Base-by-base conservation (phyloP, 2,329 filamentous ascomycete genomes). In the Beauveria sp. region DNA sequence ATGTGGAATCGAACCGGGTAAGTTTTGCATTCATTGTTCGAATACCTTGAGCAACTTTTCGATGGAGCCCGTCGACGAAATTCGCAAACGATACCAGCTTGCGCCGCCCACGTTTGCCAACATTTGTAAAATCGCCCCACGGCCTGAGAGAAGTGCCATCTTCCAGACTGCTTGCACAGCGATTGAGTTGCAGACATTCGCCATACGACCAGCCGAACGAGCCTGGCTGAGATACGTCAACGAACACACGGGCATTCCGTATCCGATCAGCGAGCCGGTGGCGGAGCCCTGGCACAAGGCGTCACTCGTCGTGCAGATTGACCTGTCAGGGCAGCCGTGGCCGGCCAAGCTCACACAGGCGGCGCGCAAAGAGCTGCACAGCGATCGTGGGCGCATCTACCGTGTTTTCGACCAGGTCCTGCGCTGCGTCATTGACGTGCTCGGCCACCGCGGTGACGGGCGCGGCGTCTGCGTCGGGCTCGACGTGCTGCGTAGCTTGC, bases 401-500 rank as follows among this genome's bases (percentile, higher is more conserved):
- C 64, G 52, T 6, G 65, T 74, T 3, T 65, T 79, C 0, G 72
- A 76, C 28, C 67, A 65, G 5, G 67, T 72, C 1, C 60, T 79
- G 18, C 70, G 77, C 58, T 77, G 76, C 49, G 60, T 75, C 5
- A 67, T 71, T 4, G 77, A 79, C 45, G 67, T 79, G 2, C 67
- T 74, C 20, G 77, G 76, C 1, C 62, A 70, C 10, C 69, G 71
- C 10, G 54, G 63, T 1, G 91, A 98, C 70, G 87, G 90, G 0
- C 73, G 85, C 5, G 83, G 88, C 2, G 81, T 86, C 1, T 83
- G 83, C 31, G 86, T 87, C 64, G 88, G 88, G 6, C 80, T 98
- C 1, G 89, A 93, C 69, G 81, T 98, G 6, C 83, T 88, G 53
- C 83, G 93, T 62, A 91, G 90, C 65, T 76, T 98, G 57, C 83